These are phyloP conservation scores for Penicillium hordei DNA, from an alignment of 2,329 filamentous ascomycete species.

Conservation along the genomic window DNA sequence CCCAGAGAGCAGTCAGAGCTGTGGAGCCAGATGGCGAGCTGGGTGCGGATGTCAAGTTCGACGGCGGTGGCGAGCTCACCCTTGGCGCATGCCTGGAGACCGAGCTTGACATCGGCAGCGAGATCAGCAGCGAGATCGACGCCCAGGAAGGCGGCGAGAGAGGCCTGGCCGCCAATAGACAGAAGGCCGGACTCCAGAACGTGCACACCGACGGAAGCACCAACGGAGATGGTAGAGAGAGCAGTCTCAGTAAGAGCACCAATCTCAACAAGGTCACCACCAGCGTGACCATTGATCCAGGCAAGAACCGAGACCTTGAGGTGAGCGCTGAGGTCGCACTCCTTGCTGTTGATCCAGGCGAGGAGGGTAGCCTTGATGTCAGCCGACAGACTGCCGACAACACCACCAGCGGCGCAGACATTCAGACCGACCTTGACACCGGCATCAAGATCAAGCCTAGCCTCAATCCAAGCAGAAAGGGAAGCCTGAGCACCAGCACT, in stretches of 20 bases:
- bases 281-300: slow-evolving; percentile 35
- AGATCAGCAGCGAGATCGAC: slow-evolving; percentile 28
- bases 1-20: slow-evolving; percentile 34
- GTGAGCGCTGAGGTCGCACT: slow-evolving; percentile 30
- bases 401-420: slow-evolving; percentile 37
- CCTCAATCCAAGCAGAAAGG: slow-evolving; percentile 32
- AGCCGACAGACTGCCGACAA: slow-evolving; percentile 29
- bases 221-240: slow-evolving; percentile 34
- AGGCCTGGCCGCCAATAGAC: slow-evolving; percentile 29
- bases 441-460: slow-evolving; percentile 25
- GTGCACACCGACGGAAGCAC: slow-evolving; percentile 32
- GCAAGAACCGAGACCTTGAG: slow-evolving; percentile 33
- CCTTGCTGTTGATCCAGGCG: slow-evolving; percentile 29
- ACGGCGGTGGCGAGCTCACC: slow-evolving; percentile 32
- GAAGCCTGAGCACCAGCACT: slow-evolving; percentile 30
- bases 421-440: slow-evolving; percentile 35
- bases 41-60: slow-evolving; percentile 30
- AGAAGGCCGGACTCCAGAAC: slow-evolving; percentile 34
- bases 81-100: slow-evolving; percentile 30
- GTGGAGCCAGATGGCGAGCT: slow-evolving; percentile 36
- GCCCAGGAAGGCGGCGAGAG: slow-evolving; percentile 37
- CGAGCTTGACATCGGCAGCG: slow-evolving; percentile 30
- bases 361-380: slow-evolving; percentile 36
- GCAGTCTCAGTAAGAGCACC: slow-evolving; percentile 30
- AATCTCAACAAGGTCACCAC: slow-evolving; percentile 30